Percentiles rank a stretch among this genome's conserved stretches.
phyloP scores from a whole-genome alignment of 129 eudicot species.

The Pittosporum tobira region DNA sequence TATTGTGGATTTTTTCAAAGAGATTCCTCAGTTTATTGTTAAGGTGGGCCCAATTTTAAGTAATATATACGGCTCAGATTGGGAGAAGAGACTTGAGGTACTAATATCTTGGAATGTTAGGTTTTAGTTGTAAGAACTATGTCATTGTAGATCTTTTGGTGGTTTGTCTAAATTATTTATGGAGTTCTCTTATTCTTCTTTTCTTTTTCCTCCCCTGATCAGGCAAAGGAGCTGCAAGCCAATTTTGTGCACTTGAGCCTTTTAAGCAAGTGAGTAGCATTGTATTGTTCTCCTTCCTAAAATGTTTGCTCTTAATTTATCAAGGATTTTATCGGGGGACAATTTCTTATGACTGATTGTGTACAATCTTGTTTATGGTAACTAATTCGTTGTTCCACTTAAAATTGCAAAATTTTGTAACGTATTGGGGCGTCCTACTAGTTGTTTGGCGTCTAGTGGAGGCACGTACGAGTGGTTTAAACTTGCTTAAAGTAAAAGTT shows the following conservation, averaged over 20 bases:
- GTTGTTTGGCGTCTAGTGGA: no score
- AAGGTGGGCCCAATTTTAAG: conserved; percentile 67
- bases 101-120: conserved; percentile 9
- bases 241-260: conserved; percentile 79
- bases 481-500: no score
- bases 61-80: conserved; percentile 55
- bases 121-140: conserved; percentile 4
- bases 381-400: neutral
- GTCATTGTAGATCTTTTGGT: neutral
- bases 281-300: neutral
- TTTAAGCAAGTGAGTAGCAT: conserved; percentile 73
- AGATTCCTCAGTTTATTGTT: conserved; percentile 72
- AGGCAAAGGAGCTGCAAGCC: conserved; percentile 89
- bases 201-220: conserved; percentile 13
- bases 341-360: neutral
- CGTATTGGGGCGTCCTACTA: no score
- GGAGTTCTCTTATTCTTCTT: conserved; percentile 13
- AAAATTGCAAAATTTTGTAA: neutral
- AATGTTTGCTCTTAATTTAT: neutral
- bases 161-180: conserved; percentile 2
- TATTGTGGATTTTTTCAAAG: conserved; percentile 72
- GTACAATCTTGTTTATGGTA: neutral
- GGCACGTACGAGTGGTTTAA: no score
- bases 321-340: neutral
- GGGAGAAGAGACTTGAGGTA: conserved; percentile 90